Base-by-base conservation (phyloP, 306 rosid species). In the Ammopiptanthus mongolicus region DNA sequence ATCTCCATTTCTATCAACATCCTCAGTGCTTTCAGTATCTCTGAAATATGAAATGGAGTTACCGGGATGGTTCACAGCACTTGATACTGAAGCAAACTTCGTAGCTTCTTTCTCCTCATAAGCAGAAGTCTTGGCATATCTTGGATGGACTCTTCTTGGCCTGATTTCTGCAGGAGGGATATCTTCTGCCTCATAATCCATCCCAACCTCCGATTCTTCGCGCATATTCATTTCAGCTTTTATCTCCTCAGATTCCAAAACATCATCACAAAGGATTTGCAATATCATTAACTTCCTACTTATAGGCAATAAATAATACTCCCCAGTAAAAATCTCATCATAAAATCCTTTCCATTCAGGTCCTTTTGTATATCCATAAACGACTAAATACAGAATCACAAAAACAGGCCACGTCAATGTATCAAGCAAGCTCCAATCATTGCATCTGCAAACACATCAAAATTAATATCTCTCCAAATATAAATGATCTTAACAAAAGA, bases 371-470 rank as follows among this genome's bases (percentile, higher is more conserved):
- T 81, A 83, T 74, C 97, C 93, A 82, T 75, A 84, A 67, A 92
- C 76, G 47, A 89, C 88, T 76, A 96, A 64, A 82, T 92, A 96
- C 51, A 76, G 90, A 65, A 89, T 77, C 77, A 87, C 65, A 84
- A 85, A 96, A 70, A 81, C 91, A 36, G 99, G 89, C 99, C 99
- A 96, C 18, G 99, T 96, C 81, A 96, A 67, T 34, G 87, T 52
- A 84, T 96, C 99, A 2, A 96, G 88, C 82, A 96, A 85, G 87
- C 82, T 78, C 98, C 99, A 92, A 50, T 96, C 96, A 22, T 78
- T 74, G 86, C 84, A 85, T 91, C 99, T 95, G 85, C 48, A 66
- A 74, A 56, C 39, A 46, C 64, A 75, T 48, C 53, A 75, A 58
- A 75, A 9, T 50, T 17, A 59, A 59, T 12, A 34, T 47, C 8